A percentile compares a stretch with the other conserved stretches of the same genome.
Evolutionary conservation across 169 alveolate genomes (phyloP).

Genomic region (Eimeria brunetti): DNA sequence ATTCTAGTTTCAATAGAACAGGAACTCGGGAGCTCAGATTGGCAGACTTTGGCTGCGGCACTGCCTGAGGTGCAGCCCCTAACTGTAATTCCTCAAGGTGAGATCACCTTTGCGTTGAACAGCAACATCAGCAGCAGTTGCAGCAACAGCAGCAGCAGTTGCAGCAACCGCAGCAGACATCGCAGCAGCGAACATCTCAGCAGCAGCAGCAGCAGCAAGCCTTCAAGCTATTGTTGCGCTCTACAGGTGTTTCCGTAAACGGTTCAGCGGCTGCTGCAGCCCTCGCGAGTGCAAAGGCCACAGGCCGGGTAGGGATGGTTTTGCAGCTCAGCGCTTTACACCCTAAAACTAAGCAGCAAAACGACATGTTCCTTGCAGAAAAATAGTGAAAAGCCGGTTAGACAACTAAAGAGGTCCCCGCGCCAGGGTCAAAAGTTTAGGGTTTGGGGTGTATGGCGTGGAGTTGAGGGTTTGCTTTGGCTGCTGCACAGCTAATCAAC

Average conservation of each 20-base stretch:
- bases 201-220: neutral
- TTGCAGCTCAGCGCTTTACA: neutral
- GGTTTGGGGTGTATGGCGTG: slow-evolving; percentile 2
- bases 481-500: slow-evolving; percentile 17
- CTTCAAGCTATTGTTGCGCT: neutral
- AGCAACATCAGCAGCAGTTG: slow-evolving; percentile 7
- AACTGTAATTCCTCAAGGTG: slow-evolving; percentile 32
- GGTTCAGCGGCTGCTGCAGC: slow-evolving; percentile 47
- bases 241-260: neutral
- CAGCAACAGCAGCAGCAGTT: neutral
- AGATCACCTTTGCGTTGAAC: neutral
- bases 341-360: neutral
- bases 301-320: slow-evolving; percentile 42
- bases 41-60: slow-evolving; percentile 25
- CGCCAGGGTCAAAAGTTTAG: neutral
- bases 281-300: slow-evolving; percentile 10
- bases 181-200: too few species aligned
- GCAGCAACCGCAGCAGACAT: neutral
- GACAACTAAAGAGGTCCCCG: neutral
- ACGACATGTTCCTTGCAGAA: neutral
- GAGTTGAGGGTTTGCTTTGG: neutral
- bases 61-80: slow-evolving; percentile 62
- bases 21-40: neutral
- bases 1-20: slow-evolving; percentile 3
- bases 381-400: neutral